A percentile compares a stretch with the other conserved stretches of the same genome.
Evolutionary conservation across 768 basidiomycete genomes (phyloP).

Genomic region (Heimioporus sp.): DNA sequence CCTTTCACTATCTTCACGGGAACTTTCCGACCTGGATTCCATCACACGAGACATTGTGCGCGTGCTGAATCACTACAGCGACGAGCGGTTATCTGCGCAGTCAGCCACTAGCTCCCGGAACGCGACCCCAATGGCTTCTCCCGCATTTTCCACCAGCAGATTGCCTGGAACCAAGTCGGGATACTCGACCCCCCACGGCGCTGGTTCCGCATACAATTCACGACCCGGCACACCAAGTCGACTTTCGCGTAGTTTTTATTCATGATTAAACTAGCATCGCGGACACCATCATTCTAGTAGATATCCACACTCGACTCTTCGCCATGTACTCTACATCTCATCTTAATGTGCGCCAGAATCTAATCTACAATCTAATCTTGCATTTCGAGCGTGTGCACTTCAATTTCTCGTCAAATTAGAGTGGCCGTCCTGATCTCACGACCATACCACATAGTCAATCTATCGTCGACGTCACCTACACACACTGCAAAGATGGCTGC

Average conservation of each 20-base stretch:
- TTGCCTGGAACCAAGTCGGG: slow-evolving; percentile 52
- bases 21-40: slow-evolving; percentile 72
- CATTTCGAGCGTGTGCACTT: no score
- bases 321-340: slow-evolving; percentile 11
- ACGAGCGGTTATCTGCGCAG: slow-evolving; percentile 57
- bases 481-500: slow-evolving; percentile 63
- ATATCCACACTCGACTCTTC: background rate
- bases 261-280: slow-evolving; percentile 15
- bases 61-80: slow-evolving; percentile 68
- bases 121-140: slow-evolving; percentile 61
- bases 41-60: slow-evolving; percentile 73
- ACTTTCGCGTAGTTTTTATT: slow-evolving; percentile 39
- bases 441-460: no score
- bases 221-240: slow-evolving; percentile 66
- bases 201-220: slow-evolving; percentile 47
- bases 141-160: slow-evolving; percentile 38
- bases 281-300: slow-evolving; percentile 7
- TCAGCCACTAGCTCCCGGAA: slow-evolving; percentile 64
- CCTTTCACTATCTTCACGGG: slow-evolving; percentile 58
- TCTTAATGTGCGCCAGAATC: slow-evolving; percentile 12
- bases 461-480: background rate
- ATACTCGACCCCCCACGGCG: slow-evolving; percentile 52
- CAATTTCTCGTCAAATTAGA: no score
- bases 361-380: slow-evolving; percentile 2
- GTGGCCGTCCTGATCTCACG: no score